Conservation (phyloP, 2,329 filamentous ascomycete species). For the Alternaria ethzedia region DNA sequence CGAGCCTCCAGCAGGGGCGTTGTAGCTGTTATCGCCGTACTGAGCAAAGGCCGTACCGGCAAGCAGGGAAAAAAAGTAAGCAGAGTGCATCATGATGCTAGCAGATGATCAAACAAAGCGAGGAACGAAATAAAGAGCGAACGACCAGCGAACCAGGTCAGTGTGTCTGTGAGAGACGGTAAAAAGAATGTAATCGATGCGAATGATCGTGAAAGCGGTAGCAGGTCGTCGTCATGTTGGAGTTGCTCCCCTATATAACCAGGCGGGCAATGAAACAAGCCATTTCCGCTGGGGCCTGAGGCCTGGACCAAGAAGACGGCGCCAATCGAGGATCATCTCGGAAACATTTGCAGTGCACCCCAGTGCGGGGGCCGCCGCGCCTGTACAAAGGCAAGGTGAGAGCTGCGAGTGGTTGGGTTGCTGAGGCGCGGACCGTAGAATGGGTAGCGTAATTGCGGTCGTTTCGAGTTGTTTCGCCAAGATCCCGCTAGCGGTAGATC, state of each 20-base stretch:
- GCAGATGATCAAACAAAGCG: slow-evolving; percentile 26
- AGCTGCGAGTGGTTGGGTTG: slow-evolving; percentile 24
- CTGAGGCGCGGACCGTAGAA: slow-evolving; percentile 18
- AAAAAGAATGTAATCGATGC: slow-evolving; percentile 23
- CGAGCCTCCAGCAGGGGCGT: slow-evolving; percentile 53
- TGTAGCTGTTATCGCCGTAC: slow-evolving; percentile 51
- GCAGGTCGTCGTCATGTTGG: slow-evolving; percentile 10
- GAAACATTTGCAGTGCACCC: slow-evolving; percentile 21
- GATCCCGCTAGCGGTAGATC: slow-evolving; percentile 25
- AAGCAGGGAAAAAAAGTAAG: slow-evolving; percentile 42
- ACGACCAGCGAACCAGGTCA: slow-evolving; percentile 41
- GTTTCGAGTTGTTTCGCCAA: slow-evolving; percentile 38
- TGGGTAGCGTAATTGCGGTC: slow-evolving; percentile 27
- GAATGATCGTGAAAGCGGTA: slow-evolving; percentile 31
- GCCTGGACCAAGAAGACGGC: slow-evolving; percentile 18
- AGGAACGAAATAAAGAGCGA: slow-evolving; percentile 38
- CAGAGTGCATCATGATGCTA: slow-evolving; percentile 40
- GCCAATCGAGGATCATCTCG: slow-evolving; percentile 20
- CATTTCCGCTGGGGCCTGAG: slow-evolving; percentile 23
- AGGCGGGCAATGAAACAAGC: slow-evolving; percentile 26
- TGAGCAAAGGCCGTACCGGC: slow-evolving; percentile 44
- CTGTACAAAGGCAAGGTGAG: slow-evolving; percentile 12
- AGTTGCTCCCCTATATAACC: slow-evolving; percentile 27
- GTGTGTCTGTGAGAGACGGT: slow-evolving; percentile 29
- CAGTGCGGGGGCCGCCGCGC: slow-evolving; percentile 18